Conservation (phyloP, 1,139 yeast species). For the Diutina neorugosa region DNA sequence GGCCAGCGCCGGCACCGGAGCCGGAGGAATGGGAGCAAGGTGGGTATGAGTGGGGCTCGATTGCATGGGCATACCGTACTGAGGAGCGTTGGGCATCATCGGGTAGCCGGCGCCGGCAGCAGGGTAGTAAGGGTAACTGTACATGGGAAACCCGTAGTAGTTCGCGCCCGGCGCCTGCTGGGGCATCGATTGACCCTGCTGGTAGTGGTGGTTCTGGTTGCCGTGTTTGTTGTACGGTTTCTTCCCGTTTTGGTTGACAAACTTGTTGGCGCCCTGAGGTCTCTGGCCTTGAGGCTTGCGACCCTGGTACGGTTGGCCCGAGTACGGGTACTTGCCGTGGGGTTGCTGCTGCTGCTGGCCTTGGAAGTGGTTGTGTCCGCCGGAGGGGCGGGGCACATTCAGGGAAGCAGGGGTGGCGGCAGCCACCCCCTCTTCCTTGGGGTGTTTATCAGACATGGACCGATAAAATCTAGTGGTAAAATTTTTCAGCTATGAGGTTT, state of each 20-base stretch:
- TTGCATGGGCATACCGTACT: background rate
- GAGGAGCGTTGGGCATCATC: slow-evolving; percentile 5
- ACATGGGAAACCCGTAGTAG: slow-evolving; percentile 8
- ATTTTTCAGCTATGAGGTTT: background rate
- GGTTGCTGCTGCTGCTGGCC: background rate
- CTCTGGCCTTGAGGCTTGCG: slow-evolving; percentile 3
- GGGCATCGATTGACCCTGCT: slow-evolving; percentile 4
- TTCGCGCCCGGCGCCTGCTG: background rate
- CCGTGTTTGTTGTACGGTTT: slow-evolving; percentile 5
- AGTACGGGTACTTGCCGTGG: background rate
- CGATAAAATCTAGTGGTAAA: background rate
- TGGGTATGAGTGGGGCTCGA: background rate
- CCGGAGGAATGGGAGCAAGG: slow-evolving; percentile 9
- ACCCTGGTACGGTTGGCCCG: background rate
- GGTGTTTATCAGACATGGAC: slow-evolving; percentile 4
- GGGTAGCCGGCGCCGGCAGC: slow-evolving; percentile 8
- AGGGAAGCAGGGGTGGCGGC: slow-evolving; percentile 3
- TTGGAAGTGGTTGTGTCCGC: background rate
- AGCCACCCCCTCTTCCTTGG: slow-evolving; percentile 3
- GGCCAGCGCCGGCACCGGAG: slow-evolving; percentile 9
- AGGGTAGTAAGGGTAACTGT: slow-evolving; percentile 9
- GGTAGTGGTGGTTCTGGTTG: slow-evolving; percentile 2
- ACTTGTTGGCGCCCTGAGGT: background rate
- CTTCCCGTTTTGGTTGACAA: slow-evolving; percentile 5
- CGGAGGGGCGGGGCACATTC: slow-evolving; percentile 2